Evolutionary conservation across 352 stramenopile genomes (phyloP).

Genomic region (Achlya hypogyna): DNA sequence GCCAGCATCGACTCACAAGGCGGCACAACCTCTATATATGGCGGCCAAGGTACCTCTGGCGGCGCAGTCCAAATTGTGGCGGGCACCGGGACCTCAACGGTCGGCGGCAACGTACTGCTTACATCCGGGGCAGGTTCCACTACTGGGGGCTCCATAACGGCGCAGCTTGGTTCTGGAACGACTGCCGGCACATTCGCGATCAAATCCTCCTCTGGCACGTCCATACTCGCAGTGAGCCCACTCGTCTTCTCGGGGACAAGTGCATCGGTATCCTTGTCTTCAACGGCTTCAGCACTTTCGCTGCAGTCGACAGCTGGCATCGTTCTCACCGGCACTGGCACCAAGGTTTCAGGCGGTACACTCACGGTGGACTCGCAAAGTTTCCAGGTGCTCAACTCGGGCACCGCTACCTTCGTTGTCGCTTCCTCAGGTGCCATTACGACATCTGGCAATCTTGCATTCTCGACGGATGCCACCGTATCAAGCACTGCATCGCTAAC

Average conservation of each 20-base stretch:
- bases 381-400: background rate
- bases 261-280: background rate
- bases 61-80: background rate
- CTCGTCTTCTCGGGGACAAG: background rate
- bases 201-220: background rate
- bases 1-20: background rate
- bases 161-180: background rate
- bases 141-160: background rate
- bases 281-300: background rate
- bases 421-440: constrained; percentile 5
- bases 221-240: background rate
- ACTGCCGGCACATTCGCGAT: background rate
- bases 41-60: constrained; percentile 3
- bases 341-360: background rate
- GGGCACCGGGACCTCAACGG: background rate
- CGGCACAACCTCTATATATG: background rate
- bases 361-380: constrained; percentile 8
- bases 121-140: background rate
- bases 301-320: background rate
- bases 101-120: constrained; percentile 9
- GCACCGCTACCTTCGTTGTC: constrained; percentile 1
- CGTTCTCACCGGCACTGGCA: constrained; percentile 2
- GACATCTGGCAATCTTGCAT: background rate
- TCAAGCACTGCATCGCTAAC: constrained; percentile 3
- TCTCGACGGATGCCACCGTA: background rate